A percentile compares a stretch with the other conserved stretches of the same genome.
Evolutionary conservation across 805 yeast genomes (phyloP).

Genomic region (Dipodascopsis uninucleata): DNA sequence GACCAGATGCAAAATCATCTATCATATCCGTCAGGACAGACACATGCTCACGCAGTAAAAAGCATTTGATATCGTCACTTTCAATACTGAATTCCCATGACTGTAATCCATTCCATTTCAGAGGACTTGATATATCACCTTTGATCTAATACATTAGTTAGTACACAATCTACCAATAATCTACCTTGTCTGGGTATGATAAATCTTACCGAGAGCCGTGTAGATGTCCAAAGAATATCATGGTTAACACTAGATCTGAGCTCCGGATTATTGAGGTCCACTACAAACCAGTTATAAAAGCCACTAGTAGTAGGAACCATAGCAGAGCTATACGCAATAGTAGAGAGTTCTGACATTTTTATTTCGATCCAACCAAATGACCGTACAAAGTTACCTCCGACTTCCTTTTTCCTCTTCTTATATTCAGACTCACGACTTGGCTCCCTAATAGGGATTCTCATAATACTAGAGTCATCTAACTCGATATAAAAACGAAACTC

Average conservation of each 20-base stretch:
- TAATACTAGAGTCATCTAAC: slow-evolving; percentile 59
- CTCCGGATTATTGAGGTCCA: slow-evolving; percentile 54
- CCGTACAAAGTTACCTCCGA: slow-evolving; percentile 43
- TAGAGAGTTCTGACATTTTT: slow-evolving; percentile 53
- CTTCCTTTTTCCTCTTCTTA: slow-evolving; percentile 33
- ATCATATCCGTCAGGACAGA: slow-evolving; percentile 66
- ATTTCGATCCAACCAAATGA: slow-evolving; percentile 93
- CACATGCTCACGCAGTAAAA: slow-evolving; percentile 77
- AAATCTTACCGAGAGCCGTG: too few relatives aligned
- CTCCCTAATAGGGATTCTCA: slow-evolving; percentile 82
- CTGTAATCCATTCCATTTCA: slow-evolving; percentile 77
- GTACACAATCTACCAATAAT: neutral
- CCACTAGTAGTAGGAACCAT: slow-evolving; percentile 55
- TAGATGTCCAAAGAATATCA: slow-evolving; percentile 66
- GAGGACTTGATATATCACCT: slow-evolving; percentile 64
- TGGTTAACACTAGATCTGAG: slow-evolving; percentile 84
- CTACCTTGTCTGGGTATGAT: too few relatives aligned
- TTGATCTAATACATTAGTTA: slow-evolving; percentile 36
- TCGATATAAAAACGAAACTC: slow-evolving; percentile 54
- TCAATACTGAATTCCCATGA: slow-evolving; percentile 59
- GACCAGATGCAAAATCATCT: slow-evolving; percentile 73
- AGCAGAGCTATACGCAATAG: slow-evolving; percentile 46
- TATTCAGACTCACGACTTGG: slow-evolving; percentile 65
- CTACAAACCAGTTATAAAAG: slow-evolving; percentile 48
- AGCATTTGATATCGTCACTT: slow-evolving; percentile 54